Evolutionary conservation across 352 stramenopile genomes (phyloP).

Genomic region (Lagenidium giganteum): DNA sequence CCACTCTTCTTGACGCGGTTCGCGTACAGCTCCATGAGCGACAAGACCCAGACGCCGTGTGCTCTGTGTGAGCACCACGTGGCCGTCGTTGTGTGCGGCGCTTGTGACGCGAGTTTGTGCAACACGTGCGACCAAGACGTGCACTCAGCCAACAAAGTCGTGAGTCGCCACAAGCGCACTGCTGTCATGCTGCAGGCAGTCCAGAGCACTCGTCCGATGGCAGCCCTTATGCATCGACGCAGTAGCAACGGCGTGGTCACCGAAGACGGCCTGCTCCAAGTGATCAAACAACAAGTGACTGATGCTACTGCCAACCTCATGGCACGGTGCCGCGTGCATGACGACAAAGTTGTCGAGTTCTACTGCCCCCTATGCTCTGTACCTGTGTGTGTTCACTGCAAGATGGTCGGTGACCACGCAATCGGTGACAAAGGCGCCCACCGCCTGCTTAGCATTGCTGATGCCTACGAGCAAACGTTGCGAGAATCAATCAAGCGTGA

Average conservation of each 20-base stretch:
- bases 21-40: constrained; percentile 26
- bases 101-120: constrained; percentile 71
- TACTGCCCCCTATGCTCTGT: constrained; percentile 59
- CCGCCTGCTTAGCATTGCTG: constrained; percentile 47
- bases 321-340: constrained; percentile 32
- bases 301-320: constrained; percentile 26
- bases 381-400: constrained; percentile 73
- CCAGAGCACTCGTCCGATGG: too few species aligned
- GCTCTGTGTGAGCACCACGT: constrained; percentile 57
- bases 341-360: constrained; percentile 65
- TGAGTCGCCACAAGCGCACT: constrained; percentile 56
- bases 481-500: constrained; percentile 59
- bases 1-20: constrained; percentile 73
- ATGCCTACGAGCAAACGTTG: constrained; percentile 65
- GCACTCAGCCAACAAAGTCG: constrained; percentile 80
- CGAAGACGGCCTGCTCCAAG: too few species aligned
- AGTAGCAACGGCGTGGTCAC: too few species aligned
- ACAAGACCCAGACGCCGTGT: constrained; percentile 25
- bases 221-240: constrained; percentile 15
- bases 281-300: constrained; percentile 61
- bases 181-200: too few species aligned
- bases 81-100: constrained; percentile 43
- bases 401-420: constrained; percentile 79
- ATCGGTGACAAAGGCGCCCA: constrained; percentile 73
- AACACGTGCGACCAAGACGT: constrained; percentile 56